Percentiles rank a stretch among this genome's conserved stretches.
Conservation (phyloP, 2,329 filamentous ascomycete species). For the Cladophialophora bantiana region DNA sequence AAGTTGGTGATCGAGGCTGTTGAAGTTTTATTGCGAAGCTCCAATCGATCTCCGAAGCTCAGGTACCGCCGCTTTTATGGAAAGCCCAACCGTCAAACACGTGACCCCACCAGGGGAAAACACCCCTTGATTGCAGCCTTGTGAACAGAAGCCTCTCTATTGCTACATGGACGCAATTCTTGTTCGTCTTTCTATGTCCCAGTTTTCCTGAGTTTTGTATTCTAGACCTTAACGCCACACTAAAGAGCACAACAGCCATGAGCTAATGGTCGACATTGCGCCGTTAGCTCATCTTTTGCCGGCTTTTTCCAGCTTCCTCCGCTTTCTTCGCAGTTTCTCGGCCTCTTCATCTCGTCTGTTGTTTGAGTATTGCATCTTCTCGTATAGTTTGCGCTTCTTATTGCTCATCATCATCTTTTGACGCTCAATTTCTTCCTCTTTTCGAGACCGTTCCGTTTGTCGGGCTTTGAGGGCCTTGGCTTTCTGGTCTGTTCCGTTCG, state of each 20-base stretch:
- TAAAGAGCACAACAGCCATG: constrained; percentile 14
- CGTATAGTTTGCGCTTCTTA: constrained; percentile 95
- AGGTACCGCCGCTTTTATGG: constrained; percentile 20
- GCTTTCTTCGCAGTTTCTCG: constrained; percentile 84
- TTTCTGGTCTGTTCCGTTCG: constrained; percentile 67
- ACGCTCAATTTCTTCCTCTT: constrained; percentile 87
- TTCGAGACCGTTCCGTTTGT: constrained; percentile 65
- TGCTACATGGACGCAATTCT: not conserved
- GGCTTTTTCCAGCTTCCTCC: constrained; percentile 77
- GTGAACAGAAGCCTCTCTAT: not conserved
- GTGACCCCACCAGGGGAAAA: not conserved
- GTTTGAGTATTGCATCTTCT: constrained; percentile 97
- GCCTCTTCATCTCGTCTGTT: constrained; percentile 91
- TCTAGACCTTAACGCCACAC: constrained; percentile 19
- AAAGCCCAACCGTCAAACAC: not conserved
- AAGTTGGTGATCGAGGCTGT: constrained; percentile 11
- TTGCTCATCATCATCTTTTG: constrained; percentile 98
- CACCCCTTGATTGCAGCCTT: not conserved
- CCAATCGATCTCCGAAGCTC: constrained; percentile 20
- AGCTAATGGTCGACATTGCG: not conserved
- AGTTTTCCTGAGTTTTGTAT: constrained; percentile 5
- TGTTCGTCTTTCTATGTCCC: not conserved
- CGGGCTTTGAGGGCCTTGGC: constrained; percentile 70
- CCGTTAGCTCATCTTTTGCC: constrained; percentile 18
- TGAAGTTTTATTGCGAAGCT: constrained; percentile 23